phyloP scores from a whole-genome alignment of 139 green algal species.

The Chlorella sp. region DNA sequence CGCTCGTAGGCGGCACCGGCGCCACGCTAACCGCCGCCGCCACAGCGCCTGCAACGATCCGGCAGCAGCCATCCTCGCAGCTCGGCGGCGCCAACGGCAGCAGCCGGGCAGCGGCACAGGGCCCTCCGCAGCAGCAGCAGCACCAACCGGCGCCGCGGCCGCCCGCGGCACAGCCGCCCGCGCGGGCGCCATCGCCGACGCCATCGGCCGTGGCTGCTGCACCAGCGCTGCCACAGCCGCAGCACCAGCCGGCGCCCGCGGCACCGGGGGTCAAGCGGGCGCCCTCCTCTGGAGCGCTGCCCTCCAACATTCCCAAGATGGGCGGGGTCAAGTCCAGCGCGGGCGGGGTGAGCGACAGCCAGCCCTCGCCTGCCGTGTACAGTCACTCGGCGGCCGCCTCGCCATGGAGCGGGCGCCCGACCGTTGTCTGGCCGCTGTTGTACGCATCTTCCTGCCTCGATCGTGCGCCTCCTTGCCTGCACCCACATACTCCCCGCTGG shows the following conservation, averaged over 20 bases:
- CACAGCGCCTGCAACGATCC: neutral
- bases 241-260: neutral
- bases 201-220: neutral
- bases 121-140: neutral
- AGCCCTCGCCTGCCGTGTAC: no score
- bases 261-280: neutral
- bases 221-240: neutral
- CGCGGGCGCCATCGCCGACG: constrained; percentile 8
- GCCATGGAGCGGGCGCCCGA: no score
- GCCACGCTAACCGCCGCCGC: neutral
- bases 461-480: no score
- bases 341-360: constrained; percentile 3
- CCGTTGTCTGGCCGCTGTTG: no score
- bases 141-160: constrained; percentile 2
- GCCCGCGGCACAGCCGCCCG: neutral
- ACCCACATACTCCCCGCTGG: no score
- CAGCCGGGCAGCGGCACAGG: neutral
- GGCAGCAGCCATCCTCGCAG: no score
- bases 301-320: constrained; percentile 57
- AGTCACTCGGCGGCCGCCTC: no score
- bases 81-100: neutral
- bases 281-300: constrained; percentile 6
- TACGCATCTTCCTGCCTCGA: no score
- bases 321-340: constrained; percentile 34
- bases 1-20: constrained; percentile 41